Conservation (phyloP, 2,329 filamentous ascomycete genomes). For the Cercospora sesami region DNA sequence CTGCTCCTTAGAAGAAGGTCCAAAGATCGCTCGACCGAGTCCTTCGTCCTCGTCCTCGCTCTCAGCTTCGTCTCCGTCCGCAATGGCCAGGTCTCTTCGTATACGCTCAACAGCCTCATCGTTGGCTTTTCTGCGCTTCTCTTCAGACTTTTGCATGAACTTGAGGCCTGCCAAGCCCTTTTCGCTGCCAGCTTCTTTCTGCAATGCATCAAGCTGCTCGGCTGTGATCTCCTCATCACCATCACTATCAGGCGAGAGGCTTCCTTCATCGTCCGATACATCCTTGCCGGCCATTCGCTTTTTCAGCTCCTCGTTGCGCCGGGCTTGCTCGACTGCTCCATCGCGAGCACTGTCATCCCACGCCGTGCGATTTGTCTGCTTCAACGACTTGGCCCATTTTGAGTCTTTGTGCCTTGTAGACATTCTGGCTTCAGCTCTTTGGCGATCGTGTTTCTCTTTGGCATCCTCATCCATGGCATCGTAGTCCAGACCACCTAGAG, state of each 20-base stretch:
- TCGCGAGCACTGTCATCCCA: slow-evolving; percentile 87
- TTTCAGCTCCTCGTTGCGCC: slow-evolving; percentile 77
- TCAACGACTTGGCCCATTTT: slow-evolving; percentile 86
- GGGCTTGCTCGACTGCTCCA: slow-evolving; percentile 76
- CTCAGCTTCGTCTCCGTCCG: slow-evolving; percentile 61
- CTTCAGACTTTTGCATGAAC: slow-evolving; percentile 92
- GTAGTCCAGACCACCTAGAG: slow-evolving; percentile 57
- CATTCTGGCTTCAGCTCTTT: slow-evolving; percentile 80
- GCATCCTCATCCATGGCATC: slow-evolving; percentile 63
- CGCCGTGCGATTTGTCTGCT: slow-evolving; percentile 72
- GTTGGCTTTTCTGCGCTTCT: slow-evolving; percentile 73
- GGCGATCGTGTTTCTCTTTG: slow-evolving; percentile 66
- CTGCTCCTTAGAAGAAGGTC: slow-evolving; percentile 47
- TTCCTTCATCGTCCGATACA: slow-evolving; percentile 52
- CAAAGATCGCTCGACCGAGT: slow-evolving; percentile 70
- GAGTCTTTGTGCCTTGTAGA: slow-evolving; percentile 81
- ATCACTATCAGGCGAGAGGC: slow-evolving; percentile 52
- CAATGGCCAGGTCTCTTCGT: slow-evolving; percentile 65
- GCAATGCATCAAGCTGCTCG: slow-evolving; percentile 47
- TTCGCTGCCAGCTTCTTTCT: slow-evolving; percentile 45
- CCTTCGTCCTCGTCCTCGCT: slow-evolving; percentile 54
- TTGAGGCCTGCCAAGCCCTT: slow-evolving; percentile 75
- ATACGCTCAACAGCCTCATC: slow-evolving; percentile 64
- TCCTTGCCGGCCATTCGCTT: slow-evolving; percentile 74
- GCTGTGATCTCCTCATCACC: slow-evolving; percentile 60